Evolutionary conservation across 1,284 basidiomycete species (phyloP).

Genomic region (Pseudozyma pruni): DNA sequence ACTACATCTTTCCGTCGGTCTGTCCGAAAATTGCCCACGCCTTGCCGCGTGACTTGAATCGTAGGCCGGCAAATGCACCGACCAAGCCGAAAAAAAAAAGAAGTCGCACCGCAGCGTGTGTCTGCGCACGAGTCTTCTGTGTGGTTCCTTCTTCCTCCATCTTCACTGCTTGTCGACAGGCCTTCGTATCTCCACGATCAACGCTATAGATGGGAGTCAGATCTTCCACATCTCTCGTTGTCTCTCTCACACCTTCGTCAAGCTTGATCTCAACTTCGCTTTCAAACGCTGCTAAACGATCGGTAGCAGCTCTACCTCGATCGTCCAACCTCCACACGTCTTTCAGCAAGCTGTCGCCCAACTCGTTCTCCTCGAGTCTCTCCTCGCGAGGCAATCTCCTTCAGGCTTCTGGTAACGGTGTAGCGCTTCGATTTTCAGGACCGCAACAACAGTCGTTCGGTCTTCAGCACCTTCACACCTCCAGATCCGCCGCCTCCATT

Average conservation of each 20-base stretch:
- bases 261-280: neutral
- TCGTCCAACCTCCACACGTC: constrained; percentile 17
- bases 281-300: neutral
- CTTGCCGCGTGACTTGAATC: constrained; percentile 11
- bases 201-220: constrained; percentile 21
- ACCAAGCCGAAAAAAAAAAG: neutral
- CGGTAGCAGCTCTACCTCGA: neutral
- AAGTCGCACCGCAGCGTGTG: too few species aligned
- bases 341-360: constrained; percentile 15
- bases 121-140: too few species aligned
- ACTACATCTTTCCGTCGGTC: constrained; percentile 6
- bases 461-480: constrained; percentile 25
- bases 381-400: constrained; percentile 20
- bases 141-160: too few species aligned
- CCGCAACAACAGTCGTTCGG: constrained; percentile 27
- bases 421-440: constrained; percentile 19
- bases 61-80: constrained; percentile 13
- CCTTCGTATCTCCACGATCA: too few species aligned
- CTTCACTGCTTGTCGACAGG: too few species aligned
- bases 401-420: constrained; percentile 13
- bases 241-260: neutral
- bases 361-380: constrained; percentile 5
- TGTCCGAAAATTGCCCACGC: constrained; percentile 13
- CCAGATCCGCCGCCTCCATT: constrained; percentile 10
- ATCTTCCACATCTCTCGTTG: constrained; percentile 8